Evolutionary conservation across 495 filamentous ascomycete species (phyloP), one percentile per base, ranked within the genome.

Genomic region (Penicillium paxilli): DNA sequence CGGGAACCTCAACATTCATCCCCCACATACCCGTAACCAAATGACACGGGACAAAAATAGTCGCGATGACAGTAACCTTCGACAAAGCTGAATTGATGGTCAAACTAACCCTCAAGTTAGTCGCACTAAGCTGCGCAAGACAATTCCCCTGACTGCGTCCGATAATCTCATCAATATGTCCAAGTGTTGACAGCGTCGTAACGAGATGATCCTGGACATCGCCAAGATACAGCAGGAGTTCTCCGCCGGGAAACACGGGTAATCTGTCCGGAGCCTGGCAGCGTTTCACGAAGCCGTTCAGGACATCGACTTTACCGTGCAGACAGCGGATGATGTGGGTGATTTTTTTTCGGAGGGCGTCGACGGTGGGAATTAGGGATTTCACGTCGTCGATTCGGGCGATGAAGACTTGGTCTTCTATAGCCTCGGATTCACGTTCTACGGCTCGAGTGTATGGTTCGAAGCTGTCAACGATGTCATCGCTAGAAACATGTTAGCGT

Each of bases 151-250:
- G 92, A 14, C 83, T 84, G 21, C 93, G 87, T 0, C 86, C 87
- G 23, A 96, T 81, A 73, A 98, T 96, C 76, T 96, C 96, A 64
- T 98, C 94, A 55, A 92, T 93, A 58, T 98, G 94, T 4, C 80
- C 80, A 14, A 98, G 77, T 62, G 91, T 94, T 51, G 84, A 87
- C 78, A 94, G 86, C 83, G 94, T 96, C 42, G 93, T 98, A 11
- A 97, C 87, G n/a, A 98, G 88, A 75, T 98, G 93, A 66, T 98
- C 93, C 66, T 98, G 93, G 47, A 96, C 93, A 72, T 98, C 93
- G 46, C 89, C 87, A 0, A 98, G 81, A 63, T 97, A 98, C 47
- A 97, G 77, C 19, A 91, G 88, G 44, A 97, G 90, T 59, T 97
- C 92, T 63, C 89, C 90, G 2, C 88, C 85, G 0, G 93, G 92